Evolutionary conservation across 2,329 filamentous ascomycete species (phyloP).

Genomic region (Diaporthe amygdali): DNA sequence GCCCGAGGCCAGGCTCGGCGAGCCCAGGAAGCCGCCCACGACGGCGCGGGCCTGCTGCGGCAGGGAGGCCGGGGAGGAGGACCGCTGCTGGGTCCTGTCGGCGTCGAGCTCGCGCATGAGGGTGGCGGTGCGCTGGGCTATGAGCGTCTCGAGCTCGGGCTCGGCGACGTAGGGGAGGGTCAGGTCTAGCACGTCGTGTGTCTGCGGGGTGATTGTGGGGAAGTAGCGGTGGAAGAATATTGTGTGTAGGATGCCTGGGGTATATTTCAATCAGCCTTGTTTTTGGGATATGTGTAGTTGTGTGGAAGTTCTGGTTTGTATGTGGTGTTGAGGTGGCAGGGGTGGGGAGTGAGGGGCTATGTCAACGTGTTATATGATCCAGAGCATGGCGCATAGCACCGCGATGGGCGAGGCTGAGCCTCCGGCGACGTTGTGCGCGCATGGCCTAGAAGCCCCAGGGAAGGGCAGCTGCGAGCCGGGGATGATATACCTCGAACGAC

Average conservation of each 20-base stretch:
- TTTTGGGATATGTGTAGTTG: background rate
- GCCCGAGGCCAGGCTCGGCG: background rate
- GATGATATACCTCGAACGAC: slow-evolving; percentile 81
- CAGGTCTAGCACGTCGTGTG: slow-evolving; percentile 88
- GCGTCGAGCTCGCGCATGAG: slow-evolving; percentile 79
- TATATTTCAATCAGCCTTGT: slow-evolving; percentile 14
- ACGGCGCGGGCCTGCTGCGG: slow-evolving; percentile 21
- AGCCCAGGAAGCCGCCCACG: slow-evolving; percentile 20
- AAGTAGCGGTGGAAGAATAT: slow-evolving; percentile 99
- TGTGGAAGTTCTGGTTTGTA: background rate
- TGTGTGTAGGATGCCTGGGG: slow-evolving; percentile 88
- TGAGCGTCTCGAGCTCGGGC: slow-evolving; percentile 88
- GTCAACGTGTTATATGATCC: too few species aligned
- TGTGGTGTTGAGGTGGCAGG: background rate
- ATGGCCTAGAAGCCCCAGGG: background rate
- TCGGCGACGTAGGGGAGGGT: slow-evolving; percentile 90
- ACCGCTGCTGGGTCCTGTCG: slow-evolving; percentile 43
- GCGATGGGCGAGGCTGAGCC: background rate
- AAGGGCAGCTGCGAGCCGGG: background rate
- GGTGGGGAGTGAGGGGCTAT: background rate
- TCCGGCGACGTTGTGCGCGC: background rate
- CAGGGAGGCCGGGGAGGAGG: slow-evolving; percentile 27
- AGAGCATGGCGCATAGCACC: background rate
- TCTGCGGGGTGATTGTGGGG: slow-evolving; percentile 80
- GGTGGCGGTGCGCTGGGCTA: slow-evolving; percentile 83